phyloP scores from a whole-genome alignment of 2,329 filamentous ascomycete genomes.

The Trichoderma sp. region DNA sequence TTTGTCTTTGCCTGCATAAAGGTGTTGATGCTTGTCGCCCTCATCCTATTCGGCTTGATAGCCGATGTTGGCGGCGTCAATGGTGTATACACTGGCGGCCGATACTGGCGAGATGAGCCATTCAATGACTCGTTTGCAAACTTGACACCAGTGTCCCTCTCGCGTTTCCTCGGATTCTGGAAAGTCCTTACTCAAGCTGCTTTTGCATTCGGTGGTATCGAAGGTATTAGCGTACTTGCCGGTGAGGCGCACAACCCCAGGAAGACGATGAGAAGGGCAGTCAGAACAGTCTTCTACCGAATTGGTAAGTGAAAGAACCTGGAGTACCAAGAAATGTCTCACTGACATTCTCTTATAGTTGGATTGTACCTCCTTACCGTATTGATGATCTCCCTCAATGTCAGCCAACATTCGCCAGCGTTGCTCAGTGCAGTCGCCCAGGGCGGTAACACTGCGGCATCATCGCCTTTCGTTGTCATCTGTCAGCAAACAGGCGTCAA shows the following conservation, averaged over 20 bases:
- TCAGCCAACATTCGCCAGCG: slow-evolving; percentile 22
- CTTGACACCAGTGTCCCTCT: slow-evolving; percentile 34
- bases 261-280: slow-evolving; percentile 28
- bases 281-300: slow-evolving; percentile 24
- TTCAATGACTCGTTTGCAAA: slow-evolving; percentile 37
- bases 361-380: slow-evolving; percentile 24
- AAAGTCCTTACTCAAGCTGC: slow-evolving; percentile 42
- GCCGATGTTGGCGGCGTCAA: slow-evolving; percentile 40
- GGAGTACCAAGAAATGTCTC: accelerated
- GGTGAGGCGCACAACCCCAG: slow-evolving; percentile 49
- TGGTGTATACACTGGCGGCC: slow-evolving; percentile 42
- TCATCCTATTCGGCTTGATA: slow-evolving; percentile 42
- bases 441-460: slow-evolving; percentile 55
- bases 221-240: slow-evolving; percentile 27
- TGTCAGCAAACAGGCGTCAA: slow-evolving; percentile 51
- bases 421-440: slow-evolving; percentile 45
- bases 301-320: slow-evolving; percentile 5
- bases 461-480: slow-evolving; percentile 51
- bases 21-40: slow-evolving; percentile 42
- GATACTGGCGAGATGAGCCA: slow-evolving; percentile 42
- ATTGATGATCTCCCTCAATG: slow-evolving; percentile 24
- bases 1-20: slow-evolving; percentile 50
- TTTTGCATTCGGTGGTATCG: slow-evolving; percentile 39
- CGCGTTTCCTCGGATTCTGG: slow-evolving; percentile 44
- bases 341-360: not conserved